Conservation (phyloP, 306 rosid species). For the Dryas alaskensis region DNA sequence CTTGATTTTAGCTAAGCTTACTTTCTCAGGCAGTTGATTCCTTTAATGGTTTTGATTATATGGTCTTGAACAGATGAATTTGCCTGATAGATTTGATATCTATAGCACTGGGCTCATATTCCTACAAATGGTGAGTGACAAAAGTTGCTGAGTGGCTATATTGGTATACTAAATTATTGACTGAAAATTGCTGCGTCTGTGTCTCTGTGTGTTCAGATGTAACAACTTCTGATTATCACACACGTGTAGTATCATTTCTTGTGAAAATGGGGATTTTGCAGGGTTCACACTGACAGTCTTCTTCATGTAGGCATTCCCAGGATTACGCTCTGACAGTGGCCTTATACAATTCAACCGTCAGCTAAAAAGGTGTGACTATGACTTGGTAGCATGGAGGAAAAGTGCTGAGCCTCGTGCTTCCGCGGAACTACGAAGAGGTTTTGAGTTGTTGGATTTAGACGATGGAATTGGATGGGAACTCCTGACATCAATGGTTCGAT, state of each 20-base stretch:
- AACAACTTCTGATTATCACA: background rate
- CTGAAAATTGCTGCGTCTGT: background rate
- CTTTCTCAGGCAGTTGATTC: slow-evolving; percentile 21
- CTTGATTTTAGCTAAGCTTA: slow-evolving; percentile 15
- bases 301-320: slow-evolving; percentile 67
- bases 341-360: slow-evolving; percentile 93
- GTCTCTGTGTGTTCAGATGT: too few species aligned
- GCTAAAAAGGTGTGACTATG: slow-evolving; percentile 84
- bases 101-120: slow-evolving; percentile 92
- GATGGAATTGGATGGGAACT: slow-evolving; percentile 98
- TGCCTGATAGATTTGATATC: slow-evolving; percentile 89
- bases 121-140: slow-evolving; percentile 81
- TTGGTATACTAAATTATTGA: slow-evolving; percentile 17
- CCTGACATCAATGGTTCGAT: slow-evolving; percentile 81
- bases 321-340: slow-evolving; percentile 62
- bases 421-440: slow-evolving; percentile 69
- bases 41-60: slow-evolving; percentile 26
- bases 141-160: slow-evolving; percentile 18
- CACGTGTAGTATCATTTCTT: background rate
- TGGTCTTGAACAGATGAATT: slow-evolving; percentile 70
- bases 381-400: slow-evolving; percentile 81
- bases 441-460: slow-evolving; percentile 84
- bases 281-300: slow-evolving; percentile 17
- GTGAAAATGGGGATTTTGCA: slow-evolving; percentile 9
- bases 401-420: slow-evolving; percentile 62